phyloP scores from a whole-genome alignment of 2,329 filamentous ascomycete genomes.

The Epichloe coenophiala region DNA sequence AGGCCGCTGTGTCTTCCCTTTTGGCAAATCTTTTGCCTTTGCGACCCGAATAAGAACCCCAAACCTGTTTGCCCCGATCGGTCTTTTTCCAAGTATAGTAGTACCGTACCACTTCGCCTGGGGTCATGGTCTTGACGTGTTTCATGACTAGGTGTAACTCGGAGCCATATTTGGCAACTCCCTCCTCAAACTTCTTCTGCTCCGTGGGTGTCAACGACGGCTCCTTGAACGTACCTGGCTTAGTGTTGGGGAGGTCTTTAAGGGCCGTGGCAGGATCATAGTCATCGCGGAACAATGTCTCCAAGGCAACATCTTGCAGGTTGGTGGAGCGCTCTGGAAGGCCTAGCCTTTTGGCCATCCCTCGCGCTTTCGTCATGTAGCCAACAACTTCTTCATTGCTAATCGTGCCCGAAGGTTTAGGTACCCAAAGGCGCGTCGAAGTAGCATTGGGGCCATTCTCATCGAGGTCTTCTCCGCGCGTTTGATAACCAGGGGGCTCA shows the following conservation, averaged over 20 bases:
- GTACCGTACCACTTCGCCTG: constrained; percentile 73
- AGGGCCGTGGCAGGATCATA: constrained; percentile 63
- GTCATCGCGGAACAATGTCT: constrained; percentile 56
- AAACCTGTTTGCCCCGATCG: constrained; percentile 68
- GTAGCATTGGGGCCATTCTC: constrained; percentile 64
- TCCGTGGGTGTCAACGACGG: constrained; percentile 68
- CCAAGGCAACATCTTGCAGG: constrained; percentile 69
- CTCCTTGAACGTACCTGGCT: constrained; percentile 67
- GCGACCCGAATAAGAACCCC: constrained; percentile 76
- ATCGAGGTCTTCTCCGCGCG: constrained; percentile 64
- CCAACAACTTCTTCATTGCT: constrained; percentile 51
- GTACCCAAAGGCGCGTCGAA: constrained; percentile 64
- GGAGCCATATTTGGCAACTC: constrained; percentile 77
- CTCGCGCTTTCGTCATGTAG: constrained; percentile 60
- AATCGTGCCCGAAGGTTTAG: constrained; percentile 43
- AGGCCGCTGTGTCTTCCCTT: constrained; percentile 53
- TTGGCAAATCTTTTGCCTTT: constrained; percentile 83
- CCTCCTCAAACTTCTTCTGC: constrained; percentile 84
- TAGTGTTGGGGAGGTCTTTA: constrained; percentile 51
- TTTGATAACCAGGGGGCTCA: constrained; percentile 79
- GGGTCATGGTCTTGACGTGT: constrained; percentile 71
- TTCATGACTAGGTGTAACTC: constrained; percentile 73
- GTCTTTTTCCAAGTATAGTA: constrained; percentile 99
- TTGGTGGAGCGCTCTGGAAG: constrained; percentile 70
- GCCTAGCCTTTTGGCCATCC: constrained; percentile 51